phyloP scores from a whole-genome alignment of 1,139 yeast genomes.

The Suhomyces guaymorum region DNA sequence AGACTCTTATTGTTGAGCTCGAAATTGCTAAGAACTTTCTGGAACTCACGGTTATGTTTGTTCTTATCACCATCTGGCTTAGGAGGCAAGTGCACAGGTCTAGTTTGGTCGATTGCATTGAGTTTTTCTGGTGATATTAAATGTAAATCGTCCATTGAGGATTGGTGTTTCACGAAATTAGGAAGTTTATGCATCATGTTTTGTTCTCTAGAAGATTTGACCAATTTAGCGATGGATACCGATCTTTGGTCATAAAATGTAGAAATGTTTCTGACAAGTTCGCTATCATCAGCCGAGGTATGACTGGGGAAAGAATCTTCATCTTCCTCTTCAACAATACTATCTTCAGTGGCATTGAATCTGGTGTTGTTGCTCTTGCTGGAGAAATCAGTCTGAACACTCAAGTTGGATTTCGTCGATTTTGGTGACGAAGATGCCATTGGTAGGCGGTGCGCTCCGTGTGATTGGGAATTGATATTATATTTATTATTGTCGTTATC shows the following conservation, averaged over 20 bases:
- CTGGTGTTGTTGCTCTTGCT: conserved; percentile 7
- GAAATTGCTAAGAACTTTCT: conserved; percentile 33
- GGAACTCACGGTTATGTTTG: conserved; percentile 43
- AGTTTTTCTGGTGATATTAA: conserved; percentile 46
- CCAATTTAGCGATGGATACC: conserved; percentile 34
- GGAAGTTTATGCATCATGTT: conserved; percentile 42
- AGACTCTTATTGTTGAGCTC: conserved; percentile 29
- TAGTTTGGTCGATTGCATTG: conserved; percentile 40
- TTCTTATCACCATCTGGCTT: conserved; percentile 36
- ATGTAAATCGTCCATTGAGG: conserved; percentile 44
- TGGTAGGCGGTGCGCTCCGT: conserved; percentile 1
- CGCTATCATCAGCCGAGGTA: conserved; percentile 28
- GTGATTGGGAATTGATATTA: conserved; percentile 17
- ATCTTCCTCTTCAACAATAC: conserved; percentile 23
- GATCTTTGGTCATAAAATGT: conserved; percentile 41
- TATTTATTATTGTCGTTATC: conserved; percentile 33
- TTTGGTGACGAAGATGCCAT: conserved; percentile 27
- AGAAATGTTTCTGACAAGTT: conserved; percentile 39
- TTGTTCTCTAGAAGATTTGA: conserved; percentile 36
- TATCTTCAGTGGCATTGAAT: conserved; percentile 19
- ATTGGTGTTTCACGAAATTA: conserved; percentile 40
- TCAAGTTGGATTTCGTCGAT: conserved; percentile 3
- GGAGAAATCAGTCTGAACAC: conserved; percentile 11
- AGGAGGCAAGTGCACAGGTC: conserved; percentile 51
- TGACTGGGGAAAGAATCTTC: conserved; percentile 10